Evolutionary conservation across 441 rosid species (phyloP), one percentile per base, ranked within the genome.

Genomic region (Aleurites moluccanus): DNA sequence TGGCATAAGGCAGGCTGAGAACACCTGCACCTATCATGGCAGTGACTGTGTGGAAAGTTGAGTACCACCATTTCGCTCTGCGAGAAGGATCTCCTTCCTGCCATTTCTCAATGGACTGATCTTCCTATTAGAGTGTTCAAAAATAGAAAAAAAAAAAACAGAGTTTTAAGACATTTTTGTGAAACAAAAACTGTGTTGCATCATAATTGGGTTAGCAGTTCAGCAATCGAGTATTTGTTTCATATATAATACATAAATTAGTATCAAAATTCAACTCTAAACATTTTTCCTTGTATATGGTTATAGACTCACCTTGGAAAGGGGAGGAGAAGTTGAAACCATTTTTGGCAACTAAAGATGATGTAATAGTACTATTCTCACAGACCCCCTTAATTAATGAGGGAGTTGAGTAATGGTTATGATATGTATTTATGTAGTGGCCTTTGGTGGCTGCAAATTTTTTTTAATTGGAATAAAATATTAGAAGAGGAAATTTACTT

Each of bases 1-100:
- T 90, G 75, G 99, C 97, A 84, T 90, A 91, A 55, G 99, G 99
- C 75, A 94, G 84, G 80, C 97, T 89, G 70, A 92, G 97, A 68
- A 94, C 99, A 49, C 98, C 99, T 1, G 98, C 98, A 8, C 99
- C 97, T n/a, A 94, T 92, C 97, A 92, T 95, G 90, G 99, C 98
- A 4, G 99, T 92, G 63, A 92, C 94, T 6, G 83, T 73, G 86
- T 92, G 99, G 73, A 94, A 94, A 56, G 99, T 91, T 60, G 98
- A 91, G 83, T 90, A 88, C 99, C 97, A 91, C 99, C 99, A 94
- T 86, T 90, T 92, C 55, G 97, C 98, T 42, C 82, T 86, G 69
- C 99, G 91, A 74, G 83, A 49, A 1, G 87, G 83, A 66, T 88
- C 91, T 55, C 67, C 88, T 53, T 79, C 91, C 47, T 62, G 66